These are phyloP conservation scores for Cucumis hystrix DNA, from an alignment of 306 rosid genomes.

Conservation along the genomic window DNA sequence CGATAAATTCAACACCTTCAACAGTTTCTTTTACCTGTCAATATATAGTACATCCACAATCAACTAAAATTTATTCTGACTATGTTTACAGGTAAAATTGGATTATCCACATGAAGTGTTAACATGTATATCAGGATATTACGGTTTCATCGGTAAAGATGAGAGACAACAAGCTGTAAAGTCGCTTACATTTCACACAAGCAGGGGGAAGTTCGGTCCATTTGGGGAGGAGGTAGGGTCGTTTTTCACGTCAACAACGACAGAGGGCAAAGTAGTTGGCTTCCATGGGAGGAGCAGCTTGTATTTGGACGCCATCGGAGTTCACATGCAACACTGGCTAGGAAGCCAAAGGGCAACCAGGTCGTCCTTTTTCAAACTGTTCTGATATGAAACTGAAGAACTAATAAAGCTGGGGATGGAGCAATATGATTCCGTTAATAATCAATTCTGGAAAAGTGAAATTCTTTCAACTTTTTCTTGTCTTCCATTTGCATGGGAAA, in stretches of 20 bases:
- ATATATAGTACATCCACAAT: not conserved
- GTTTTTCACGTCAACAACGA: conserved; percentile 77
- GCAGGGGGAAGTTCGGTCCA: conserved; percentile 85
- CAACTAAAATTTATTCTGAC: not conserved
- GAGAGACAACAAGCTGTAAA: conserved; percentile 37
- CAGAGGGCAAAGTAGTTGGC: conserved; percentile 90
- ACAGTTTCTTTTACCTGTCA: not conserved
- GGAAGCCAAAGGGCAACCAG: conserved; percentile 51
- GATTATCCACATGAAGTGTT: conserved; percentile 80
- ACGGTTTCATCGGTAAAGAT: conserved; percentile 32
- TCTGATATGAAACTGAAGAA: conserved; percentile 14
- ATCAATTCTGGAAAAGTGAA: not conserved
- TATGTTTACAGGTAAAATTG: conserved; percentile 50
- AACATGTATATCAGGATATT: conserved; percentile 61
- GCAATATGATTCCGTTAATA: not conserved
- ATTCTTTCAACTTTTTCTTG: not conserved
- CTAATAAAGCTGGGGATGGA: not conserved
- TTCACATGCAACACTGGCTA: conserved; percentile 94
- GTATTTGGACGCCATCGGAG: conserved; percentile 85
- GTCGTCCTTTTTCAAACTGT: conserved; percentile 50
- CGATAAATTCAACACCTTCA: not conserved
- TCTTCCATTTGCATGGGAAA: not conserved
- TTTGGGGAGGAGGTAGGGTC: conserved; percentile 75
- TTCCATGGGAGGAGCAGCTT: conserved; percentile 41
- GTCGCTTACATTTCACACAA: conserved; percentile 58